Percentiles rank a stretch among this genome's conserved stretches.
phyloP scores from a whole-genome alignment of 176 grass and related monocot genomes.

The Elaeis guineensis region DNA sequence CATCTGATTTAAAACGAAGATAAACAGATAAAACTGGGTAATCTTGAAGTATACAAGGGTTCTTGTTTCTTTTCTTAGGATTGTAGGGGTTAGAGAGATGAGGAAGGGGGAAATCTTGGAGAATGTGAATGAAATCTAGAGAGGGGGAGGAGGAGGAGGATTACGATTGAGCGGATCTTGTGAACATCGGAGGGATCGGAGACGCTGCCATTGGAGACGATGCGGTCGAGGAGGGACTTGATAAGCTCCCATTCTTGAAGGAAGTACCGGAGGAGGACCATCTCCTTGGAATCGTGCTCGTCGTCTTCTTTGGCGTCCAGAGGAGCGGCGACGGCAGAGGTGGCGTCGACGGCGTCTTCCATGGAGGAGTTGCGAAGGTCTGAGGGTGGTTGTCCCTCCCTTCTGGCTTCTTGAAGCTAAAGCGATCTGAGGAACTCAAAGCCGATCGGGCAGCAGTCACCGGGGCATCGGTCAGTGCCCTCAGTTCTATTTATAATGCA shows the following conservation, averaged over 20 bases:
- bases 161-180: conserved; percentile 90
- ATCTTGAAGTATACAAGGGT: too few relatives aligned
- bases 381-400: too few relatives aligned
- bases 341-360: not conserved
- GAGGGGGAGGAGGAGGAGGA: conserved; percentile 9
- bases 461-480: too few relatives aligned
- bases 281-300: conserved; percentile 80
- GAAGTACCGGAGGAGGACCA: conserved; percentile 67
- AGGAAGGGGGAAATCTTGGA: conserved; percentile 5
- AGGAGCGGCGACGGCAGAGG: not conserved
- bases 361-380: not conserved
- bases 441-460: too few relatives aligned
- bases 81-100: conserved; percentile 13
- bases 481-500: too few relatives aligned
- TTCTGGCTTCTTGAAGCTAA: too few relatives aligned
- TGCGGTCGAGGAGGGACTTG: conserved; percentile 45
- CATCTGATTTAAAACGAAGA: conserved; percentile 43
- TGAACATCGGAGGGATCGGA: conserved; percentile 41
- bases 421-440: too few relatives aligned
- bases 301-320: conserved; percentile 27
- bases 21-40: not conserved
- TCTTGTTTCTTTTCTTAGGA: too few relatives aligned
- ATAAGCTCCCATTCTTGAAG: conserved; percentile 79
- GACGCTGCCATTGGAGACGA: conserved; percentile 45
- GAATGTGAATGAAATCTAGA: not conserved